phyloP scores from a whole-genome alignment of 345 rosid species.

The Camelina laxa region DNA sequence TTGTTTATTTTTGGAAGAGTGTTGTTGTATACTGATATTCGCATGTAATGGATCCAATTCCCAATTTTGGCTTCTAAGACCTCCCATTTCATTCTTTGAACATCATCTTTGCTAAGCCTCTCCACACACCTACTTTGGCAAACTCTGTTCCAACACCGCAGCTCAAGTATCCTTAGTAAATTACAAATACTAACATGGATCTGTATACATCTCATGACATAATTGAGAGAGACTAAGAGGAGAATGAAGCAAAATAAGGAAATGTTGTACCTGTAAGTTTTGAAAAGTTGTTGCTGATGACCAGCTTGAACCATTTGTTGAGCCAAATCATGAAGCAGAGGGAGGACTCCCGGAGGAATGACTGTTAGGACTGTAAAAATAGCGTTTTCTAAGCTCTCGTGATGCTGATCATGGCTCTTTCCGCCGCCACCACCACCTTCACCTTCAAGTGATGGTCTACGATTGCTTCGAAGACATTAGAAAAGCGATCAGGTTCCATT shows the following conservation, averaged over 20 bases:
- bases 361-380: conserved; percentile 76
- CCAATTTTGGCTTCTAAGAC: conserved; percentile 95
- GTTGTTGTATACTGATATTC: conserved; percentile 71
- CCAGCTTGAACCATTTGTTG: conserved; percentile 90
- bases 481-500: conserved; percentile 87
- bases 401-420: conserved; percentile 57
- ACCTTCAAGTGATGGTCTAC: conserved; percentile 65
- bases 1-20: conserved; percentile 18
- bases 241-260: too few relatives aligned
- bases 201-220: not conserved
- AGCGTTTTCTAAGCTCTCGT: conserved; percentile 61
- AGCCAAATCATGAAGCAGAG: conserved; percentile 78
- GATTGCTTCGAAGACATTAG: conserved; percentile 79
- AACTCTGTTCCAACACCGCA: conserved; percentile 88
- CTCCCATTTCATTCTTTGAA: conserved; percentile 99
- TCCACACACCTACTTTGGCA: conserved; percentile 93
- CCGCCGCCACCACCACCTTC: conserved; percentile 47
- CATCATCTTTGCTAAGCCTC: conserved; percentile 92
- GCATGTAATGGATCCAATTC: conserved; percentile 96
- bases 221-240: not conserved
- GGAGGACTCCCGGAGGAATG: conserved; percentile 85
- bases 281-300: conserved; percentile 86
- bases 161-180: conserved; percentile 68
- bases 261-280: conserved; percentile 64
- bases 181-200: not conserved